These are phyloP conservation scores for Thielaviopsis populi DNA, from an alignment of 2,329 filamentous ascomycete species.

Conservation along the genomic window DNA sequence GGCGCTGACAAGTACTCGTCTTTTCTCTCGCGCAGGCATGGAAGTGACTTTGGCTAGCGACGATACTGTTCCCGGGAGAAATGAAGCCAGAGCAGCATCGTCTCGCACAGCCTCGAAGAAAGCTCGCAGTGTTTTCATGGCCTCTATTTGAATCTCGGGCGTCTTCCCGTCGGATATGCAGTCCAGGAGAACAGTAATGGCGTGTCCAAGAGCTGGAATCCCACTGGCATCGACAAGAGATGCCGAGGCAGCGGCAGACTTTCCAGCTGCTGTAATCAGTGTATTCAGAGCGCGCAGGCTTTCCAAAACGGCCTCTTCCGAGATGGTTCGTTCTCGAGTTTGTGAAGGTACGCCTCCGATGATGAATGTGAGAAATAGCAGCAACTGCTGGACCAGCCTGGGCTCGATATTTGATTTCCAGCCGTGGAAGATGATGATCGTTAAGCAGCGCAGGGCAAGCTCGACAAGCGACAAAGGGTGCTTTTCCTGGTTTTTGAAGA, in stretches of 20 bases:
- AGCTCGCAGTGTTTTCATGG: slow-evolving; percentile 47
- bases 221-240: slow-evolving; percentile 41
- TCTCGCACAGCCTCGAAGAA: slow-evolving; percentile 53
- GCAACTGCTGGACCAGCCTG: slow-evolving; percentile 64
- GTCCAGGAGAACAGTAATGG: slow-evolving; percentile 66
- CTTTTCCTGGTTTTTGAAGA: slow-evolving; percentile 61
- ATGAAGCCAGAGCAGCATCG: slow-evolving; percentile 61
- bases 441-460: slow-evolving; percentile 58
- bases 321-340: slow-evolving; percentile 30
- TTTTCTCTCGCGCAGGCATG: slow-evolving; percentile 44
- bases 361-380: slow-evolving; percentile 72
- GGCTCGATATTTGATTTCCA: slow-evolving; percentile 61
- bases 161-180: slow-evolving; percentile 50
- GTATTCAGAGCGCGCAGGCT: slow-evolving; percentile 54
- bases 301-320: slow-evolving; percentile 61
- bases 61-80: slow-evolving; percentile 79
- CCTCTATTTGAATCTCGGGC: slow-evolving; percentile 54
- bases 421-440: slow-evolving; percentile 57
- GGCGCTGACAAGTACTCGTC: slow-evolving; percentile 45
- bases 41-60: slow-evolving; percentile 61
- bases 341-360: slow-evolving; percentile 56
- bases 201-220: slow-evolving; percentile 67
- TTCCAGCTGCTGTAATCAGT: slow-evolving; percentile 45
- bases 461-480: slow-evolving; percentile 62
- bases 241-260: slow-evolving; percentile 33